Evolutionary conservation across 331 rosid genomes (phyloP).

Genomic region (Rhamnella rubrinervis): DNA sequence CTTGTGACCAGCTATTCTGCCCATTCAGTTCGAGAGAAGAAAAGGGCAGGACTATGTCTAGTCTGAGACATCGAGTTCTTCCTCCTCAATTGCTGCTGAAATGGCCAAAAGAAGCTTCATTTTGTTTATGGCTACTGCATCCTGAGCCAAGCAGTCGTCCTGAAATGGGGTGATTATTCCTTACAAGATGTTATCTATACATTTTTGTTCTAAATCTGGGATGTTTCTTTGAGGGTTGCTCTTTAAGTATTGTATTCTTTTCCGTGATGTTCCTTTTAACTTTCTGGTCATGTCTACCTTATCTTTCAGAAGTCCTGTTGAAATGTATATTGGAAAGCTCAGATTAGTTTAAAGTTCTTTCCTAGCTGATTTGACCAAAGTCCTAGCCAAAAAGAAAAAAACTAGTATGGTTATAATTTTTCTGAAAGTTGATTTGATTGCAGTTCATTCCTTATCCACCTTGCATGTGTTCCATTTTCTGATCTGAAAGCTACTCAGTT

Average conservation of each 20-base stretch:
- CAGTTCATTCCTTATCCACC: no score
- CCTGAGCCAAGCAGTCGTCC: conserved; percentile 92
- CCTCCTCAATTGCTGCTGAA: conserved; percentile 90
- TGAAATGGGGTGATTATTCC: conserved; percentile 58
- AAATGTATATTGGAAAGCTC: neutral
- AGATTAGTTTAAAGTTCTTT: neutral
- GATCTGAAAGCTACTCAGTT: neutral
- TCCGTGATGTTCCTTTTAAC: neutral
- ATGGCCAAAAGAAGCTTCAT: conserved; percentile 98
- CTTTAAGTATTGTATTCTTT: neutral
- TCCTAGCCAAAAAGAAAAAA: neutral
- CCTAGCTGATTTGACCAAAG: neutral
- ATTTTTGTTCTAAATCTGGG: neutral
- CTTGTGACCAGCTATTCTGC: conserved; percentile 79
- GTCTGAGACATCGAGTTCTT: conserved; percentile 93
- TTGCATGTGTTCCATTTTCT: neutral
- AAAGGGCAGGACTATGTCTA: conserved; percentile 80
- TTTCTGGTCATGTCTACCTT: neutral
- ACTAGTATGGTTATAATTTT: neutral
- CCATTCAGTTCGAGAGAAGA: conserved; percentile 83
- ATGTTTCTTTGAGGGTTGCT: neutral
- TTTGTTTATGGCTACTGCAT: conserved; percentile 91
- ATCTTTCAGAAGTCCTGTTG: neutral
- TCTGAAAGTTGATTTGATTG: no score
- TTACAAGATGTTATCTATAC: conserved; percentile 13